Evolutionary conservation across 202 grass and related monocot species (phyloP).

Genomic region (Brachypodium distachyon): DNA sequence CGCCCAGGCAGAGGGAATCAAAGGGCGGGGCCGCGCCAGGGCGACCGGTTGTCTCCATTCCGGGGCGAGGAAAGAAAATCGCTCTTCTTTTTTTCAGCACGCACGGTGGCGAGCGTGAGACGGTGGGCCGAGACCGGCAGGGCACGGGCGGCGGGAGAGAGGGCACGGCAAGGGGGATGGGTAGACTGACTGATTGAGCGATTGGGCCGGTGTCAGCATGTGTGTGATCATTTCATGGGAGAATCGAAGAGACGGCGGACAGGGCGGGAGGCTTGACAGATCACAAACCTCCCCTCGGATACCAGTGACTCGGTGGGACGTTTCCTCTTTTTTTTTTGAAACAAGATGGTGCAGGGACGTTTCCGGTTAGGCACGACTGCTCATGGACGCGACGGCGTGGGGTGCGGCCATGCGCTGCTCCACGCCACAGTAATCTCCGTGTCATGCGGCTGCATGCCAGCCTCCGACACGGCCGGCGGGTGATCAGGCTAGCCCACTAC

Average conservation of each 20-base stretch:
- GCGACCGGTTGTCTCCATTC: slow-evolving; percentile 39
- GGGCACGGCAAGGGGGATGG: too few species aligned
- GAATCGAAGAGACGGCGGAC: background rate
- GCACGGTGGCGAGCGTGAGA: background rate
- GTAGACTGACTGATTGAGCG: too few species aligned
- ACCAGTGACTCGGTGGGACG: slow-evolving; percentile 2
- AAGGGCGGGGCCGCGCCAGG: slow-evolving; percentile 27
- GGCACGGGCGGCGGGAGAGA: too few species aligned
- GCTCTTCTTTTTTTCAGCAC: too few species aligned
- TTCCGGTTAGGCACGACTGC: slow-evolving; percentile 2
- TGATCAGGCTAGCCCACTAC: too few species aligned
- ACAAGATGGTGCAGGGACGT: too few species aligned
- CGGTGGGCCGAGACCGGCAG: background rate
- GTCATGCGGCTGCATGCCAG: too few species aligned
- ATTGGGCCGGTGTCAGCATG: background rate
- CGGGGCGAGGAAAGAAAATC: background rate
- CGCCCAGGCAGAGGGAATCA: slow-evolving; percentile 32
- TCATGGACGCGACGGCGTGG: background rate
- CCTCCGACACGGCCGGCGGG: too few species aligned
- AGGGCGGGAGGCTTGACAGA: slow-evolving; percentile 17
- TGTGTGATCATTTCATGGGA: slow-evolving; percentile 1
- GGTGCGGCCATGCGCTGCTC: too few species aligned
- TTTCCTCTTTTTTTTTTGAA: too few species aligned
- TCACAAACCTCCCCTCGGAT: slow-evolving; percentile 32
- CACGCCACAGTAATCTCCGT: too few species aligned